These are phyloP conservation scores for Pichia sp. DNA, from an alignment of 1,139 yeast genomes.

Conservation along the genomic window DNA sequence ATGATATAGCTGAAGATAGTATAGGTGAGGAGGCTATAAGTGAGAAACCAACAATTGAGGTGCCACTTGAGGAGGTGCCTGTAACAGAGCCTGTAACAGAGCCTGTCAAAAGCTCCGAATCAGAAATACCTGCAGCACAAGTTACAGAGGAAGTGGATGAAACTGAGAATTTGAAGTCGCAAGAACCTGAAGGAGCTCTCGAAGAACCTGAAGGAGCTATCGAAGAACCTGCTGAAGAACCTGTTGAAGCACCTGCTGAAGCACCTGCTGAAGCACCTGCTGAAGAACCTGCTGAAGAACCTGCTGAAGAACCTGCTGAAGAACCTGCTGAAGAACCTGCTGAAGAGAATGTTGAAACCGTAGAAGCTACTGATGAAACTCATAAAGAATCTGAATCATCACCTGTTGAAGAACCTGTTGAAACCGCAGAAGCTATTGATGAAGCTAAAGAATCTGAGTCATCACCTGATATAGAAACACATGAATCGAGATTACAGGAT, in stretches of 20 bases:
- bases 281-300: conserved; percentile 9
- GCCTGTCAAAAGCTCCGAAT: conserved; percentile 1
- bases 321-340: neutral
- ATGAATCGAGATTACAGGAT: too few relatives aligned
- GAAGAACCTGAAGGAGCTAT: neutral
- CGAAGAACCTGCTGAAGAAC: conserved; percentile 8
- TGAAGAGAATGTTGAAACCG: conserved; percentile 9
- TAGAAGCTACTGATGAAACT: neutral
- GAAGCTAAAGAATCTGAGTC: neutral
- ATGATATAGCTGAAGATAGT: neutral
- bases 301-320: conserved; percentile 7
- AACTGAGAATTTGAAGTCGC: neutral
- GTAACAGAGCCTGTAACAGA: conserved; percentile 3
- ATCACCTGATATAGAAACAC: conserved; percentile 9
- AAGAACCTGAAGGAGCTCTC: neutral
- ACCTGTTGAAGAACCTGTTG: conserved; percentile 10
- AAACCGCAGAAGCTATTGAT: neutral
- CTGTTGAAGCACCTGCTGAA: conserved; percentile 4
- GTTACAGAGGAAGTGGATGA: conserved; percentile 4
- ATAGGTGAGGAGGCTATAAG: too few relatives aligned
- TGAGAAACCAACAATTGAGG: conserved; percentile 4
- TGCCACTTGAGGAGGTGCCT: conserved; percentile 10
- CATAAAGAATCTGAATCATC: neutral
- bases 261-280: conserved; percentile 5
- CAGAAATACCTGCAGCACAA: conserved; percentile 26